Base-by-base conservation (phyloP, 2,329 filamentous ascomycete genomes). In the Ramularia collo-cygni region DNA sequence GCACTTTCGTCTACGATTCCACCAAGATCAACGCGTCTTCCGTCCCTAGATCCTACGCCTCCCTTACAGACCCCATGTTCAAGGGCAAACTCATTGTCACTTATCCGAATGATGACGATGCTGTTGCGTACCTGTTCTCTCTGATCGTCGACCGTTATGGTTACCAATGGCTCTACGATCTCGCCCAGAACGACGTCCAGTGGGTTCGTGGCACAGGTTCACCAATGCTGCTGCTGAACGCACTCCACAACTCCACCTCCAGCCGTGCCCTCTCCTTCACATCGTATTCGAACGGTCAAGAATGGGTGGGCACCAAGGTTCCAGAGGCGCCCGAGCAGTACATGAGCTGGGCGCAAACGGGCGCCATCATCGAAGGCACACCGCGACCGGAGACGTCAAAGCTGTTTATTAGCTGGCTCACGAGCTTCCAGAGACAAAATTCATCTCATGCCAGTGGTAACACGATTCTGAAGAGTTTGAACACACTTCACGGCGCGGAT, bases 61-160 rank as follows among this genome's bases (percentile, higher is more conserved):
- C 74, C 43, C 68, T 64, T 38, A 54, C 71, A 2, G 60, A 65
- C 6, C 71, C 73, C 0, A 65, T 70, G 41, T 73, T 67, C 57
- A 76, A 76, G 57, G 58, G 70, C 43, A 75, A 72, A 54, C 58
- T 77, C 4, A 68, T 69, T 2, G 52, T 77, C 8, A 75, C 72
- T 0, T 76, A 76, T 40, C 75, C 74, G 8, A 75, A 76, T 43
- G 75, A 77, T 28, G 74, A 77, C 29, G 74, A 77, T 38, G 74
- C 74, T 0, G 67, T 77, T 2, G 58, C 74, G 0, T 76, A 63
- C 29, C 66, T 68, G 3, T 74, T 71, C 29, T 61, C 73, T 28
- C 56, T 72, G 1, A 66, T 76, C 19, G 40, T 52, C 28, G 18
- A 38, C 28, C 53, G 67, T 27, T 62, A 70, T 28, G 70, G 70